These are phyloP conservation scores for Pseudohalonectria lignicola DNA, from an alignment of 2,329 filamentous ascomycete species.

Conservation along the genomic window DNA sequence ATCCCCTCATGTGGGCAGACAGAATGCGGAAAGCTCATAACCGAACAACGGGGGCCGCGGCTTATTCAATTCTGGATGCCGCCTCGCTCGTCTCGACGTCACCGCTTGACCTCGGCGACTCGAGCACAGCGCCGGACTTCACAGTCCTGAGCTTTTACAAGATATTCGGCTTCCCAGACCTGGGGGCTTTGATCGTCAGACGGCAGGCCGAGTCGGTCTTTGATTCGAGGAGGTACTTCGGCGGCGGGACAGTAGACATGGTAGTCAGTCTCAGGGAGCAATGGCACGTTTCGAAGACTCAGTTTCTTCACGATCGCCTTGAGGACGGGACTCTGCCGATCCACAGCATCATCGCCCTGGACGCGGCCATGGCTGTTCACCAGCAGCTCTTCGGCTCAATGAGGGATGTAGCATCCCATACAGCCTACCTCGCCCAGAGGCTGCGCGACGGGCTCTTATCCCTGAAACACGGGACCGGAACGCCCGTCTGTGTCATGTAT, in stretches of 20 bases:
- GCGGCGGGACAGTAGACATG: conserved; percentile 88
- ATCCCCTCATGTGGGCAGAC: conserved; percentile 59
- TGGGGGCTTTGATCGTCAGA: conserved; percentile 75
- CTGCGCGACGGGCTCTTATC: conserved; percentile 46
- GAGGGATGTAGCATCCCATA: conserved; percentile 58
- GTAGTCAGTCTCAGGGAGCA: conserved; percentile 66
- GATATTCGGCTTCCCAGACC: conserved; percentile 92
- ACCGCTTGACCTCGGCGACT: conserved; percentile 57
- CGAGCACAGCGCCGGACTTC: conserved; percentile 64
- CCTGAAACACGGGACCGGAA: conserved; percentile 60
- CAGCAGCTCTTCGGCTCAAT: conserved; percentile 60
- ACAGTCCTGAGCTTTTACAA: conserved; percentile 86
- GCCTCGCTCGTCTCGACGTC: conserved; percentile 72
- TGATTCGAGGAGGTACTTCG: conserved; percentile 67
- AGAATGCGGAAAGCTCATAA: neutral
- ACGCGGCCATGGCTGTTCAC: conserved; percentile 62
- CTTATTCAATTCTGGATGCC: conserved; percentile 52
- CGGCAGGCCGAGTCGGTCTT: conserved; percentile 58
- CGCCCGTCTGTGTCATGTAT: conserved; percentile 57
- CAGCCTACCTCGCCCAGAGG: conserved; percentile 48
- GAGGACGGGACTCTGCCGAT: conserved; percentile 90
- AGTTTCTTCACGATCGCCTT: conserved; percentile 64
- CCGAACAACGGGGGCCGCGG: conserved; percentile 12
- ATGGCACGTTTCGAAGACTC: conserved; percentile 71
- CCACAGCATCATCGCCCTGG: conserved; percentile 78